These are phyloP conservation scores for Yamadazyma dushanensis DNA, from an alignment of 1,139 yeast species.

Conservation along the genomic window DNA sequence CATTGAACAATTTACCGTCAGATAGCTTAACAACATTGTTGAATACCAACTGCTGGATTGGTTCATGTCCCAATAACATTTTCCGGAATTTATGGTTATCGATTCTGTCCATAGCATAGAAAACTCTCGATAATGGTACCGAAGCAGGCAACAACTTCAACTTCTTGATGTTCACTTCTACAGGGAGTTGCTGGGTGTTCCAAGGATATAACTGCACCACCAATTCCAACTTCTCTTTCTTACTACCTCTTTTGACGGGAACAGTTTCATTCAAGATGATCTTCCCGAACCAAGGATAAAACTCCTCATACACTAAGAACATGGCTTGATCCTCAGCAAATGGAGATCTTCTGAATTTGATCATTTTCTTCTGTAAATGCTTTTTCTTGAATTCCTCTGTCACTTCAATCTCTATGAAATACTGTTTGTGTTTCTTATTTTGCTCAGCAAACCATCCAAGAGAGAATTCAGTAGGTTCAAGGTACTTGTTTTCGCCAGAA, in stretches of 20 bases:
- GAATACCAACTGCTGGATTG: constrained; percentile 59
- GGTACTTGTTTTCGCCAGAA: constrained; percentile 21
- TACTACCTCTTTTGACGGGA: constrained; percentile 18
- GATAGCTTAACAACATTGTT: constrained; percentile 53
- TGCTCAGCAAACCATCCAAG: constrained; percentile 57
- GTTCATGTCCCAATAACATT: constrained; percentile 60
- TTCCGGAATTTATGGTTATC: constrained; percentile 57
- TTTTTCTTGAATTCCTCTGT: constrained; percentile 41
- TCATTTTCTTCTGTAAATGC: constrained; percentile 44
- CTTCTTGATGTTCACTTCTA: constrained; percentile 30
- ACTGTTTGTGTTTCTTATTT: constrained; percentile 42
- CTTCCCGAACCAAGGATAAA: constrained; percentile 42
- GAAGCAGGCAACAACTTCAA: constrained; percentile 62
- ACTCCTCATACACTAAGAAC: constrained; percentile 41
- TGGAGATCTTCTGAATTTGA: constrained; percentile 46
- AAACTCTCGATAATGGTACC: constrained; percentile 59
- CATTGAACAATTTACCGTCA: constrained; percentile 48
- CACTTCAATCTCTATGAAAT: constrained; percentile 34
- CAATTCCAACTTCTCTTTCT: constrained; percentile 35
- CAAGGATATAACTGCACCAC: constrained; percentile 56
- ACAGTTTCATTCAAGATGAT: constrained; percentile 47
- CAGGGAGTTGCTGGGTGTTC: constrained; percentile 56
- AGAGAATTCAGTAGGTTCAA: constrained; percentile 38
- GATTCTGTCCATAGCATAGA: constrained; percentile 63
- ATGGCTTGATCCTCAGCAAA: constrained; percentile 48